Percentiles rank a stretch among this genome's conserved stretches.
Conservation (phyloP, 2,329 filamentous ascomycete genomes). For the Botryotinia globosa region DNA sequence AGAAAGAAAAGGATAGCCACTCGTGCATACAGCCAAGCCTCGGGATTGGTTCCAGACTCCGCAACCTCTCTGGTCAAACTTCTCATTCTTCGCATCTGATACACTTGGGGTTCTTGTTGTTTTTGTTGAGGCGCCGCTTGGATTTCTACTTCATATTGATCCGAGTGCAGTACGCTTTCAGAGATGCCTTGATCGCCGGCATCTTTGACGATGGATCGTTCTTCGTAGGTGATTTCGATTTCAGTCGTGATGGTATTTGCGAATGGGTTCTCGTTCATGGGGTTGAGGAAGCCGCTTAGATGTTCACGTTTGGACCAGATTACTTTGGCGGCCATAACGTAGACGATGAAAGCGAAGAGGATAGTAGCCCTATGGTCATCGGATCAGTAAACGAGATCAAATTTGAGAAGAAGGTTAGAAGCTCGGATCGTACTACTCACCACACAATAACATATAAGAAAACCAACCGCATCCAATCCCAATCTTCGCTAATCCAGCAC, state of each 20-base stretch:
- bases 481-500: slow-evolving; percentile 69
- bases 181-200: slow-evolving; percentile 28
- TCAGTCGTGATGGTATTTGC: slow-evolving; percentile 22
- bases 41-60: slow-evolving; percentile 40
- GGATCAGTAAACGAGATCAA: slow-evolving; percentile 25
- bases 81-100: slow-evolving; percentile 13
- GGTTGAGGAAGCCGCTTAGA: slow-evolving; percentile 53
- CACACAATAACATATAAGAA: slow-evolving; percentile 71
- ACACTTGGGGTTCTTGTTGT: neutral
- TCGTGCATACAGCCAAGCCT: slow-evolving; percentile 64
- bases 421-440: slow-evolving; percentile 34
- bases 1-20: slow-evolving; percentile 68
- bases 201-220: slow-evolving; percentile 22
- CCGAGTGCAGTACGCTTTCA: neutral
- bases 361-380: slow-evolving; percentile 47
- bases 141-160: neutral
- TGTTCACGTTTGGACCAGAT: slow-evolving; percentile 62
- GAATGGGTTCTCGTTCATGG: slow-evolving; percentile 47
- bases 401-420: slow-evolving; percentile 20
- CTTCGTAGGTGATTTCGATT: slow-evolving; percentile 50
- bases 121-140: slow-evolving; percentile 24
- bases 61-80: slow-evolving; percentile 16
- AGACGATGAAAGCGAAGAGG: slow-evolving; percentile 59
- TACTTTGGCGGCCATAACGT: slow-evolving; percentile 59
- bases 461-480: slow-evolving; percentile 68